Base-by-base conservation (phyloP, 108 stramenopile species). In the Fragilaria radians region DNA sequence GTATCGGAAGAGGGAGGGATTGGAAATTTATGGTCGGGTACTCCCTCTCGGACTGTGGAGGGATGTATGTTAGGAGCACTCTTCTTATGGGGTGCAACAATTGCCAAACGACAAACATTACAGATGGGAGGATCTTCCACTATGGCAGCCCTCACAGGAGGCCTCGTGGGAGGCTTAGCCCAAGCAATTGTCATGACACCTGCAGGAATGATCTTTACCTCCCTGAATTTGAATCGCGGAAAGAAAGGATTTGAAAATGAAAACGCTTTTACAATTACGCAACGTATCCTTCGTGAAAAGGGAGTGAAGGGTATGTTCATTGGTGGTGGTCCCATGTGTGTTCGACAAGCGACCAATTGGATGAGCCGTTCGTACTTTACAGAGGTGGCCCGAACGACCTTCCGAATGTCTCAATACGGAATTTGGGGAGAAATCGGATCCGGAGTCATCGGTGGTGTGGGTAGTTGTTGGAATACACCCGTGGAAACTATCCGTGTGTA, bases 151-250 rank as follows among this genome's bases (percentile, higher is more conserved):
- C 57, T 80, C 5, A 53, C 57, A 7, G 79, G 59, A 22, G 79
- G 79, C 2, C 34, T 77, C 5, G 73, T 71, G 0, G 80, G 80
- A 47, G 80, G 80, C 34, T 30, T 78, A 3, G 77, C 73, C 5
- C 80, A 82, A 36, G 45, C 76, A 24, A 22, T 82, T 32, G 70
- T 82, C 33, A 82, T 82, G 80, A 78, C 76, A 14, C 80, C 80
- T 9, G 64, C 70, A 14, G 72, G 72, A 14, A 71, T 74, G 65
- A 53, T 82, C 32, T 77, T 82, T 52, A 78, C 77, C 0, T 74
- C 61, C 56, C 49, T 79, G 17, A 75, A 70, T 50, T 57, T 75
- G 32, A 74, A 78, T 61, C 60, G 55, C 11, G 64, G 65, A 28
- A 61, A 59, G 27, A 52, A 54, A 28, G 68, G 71, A 28, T 59